Conservation (phyloP, 352 stramenopile genomes). For the Globisporangium echinulatum region DNA sequence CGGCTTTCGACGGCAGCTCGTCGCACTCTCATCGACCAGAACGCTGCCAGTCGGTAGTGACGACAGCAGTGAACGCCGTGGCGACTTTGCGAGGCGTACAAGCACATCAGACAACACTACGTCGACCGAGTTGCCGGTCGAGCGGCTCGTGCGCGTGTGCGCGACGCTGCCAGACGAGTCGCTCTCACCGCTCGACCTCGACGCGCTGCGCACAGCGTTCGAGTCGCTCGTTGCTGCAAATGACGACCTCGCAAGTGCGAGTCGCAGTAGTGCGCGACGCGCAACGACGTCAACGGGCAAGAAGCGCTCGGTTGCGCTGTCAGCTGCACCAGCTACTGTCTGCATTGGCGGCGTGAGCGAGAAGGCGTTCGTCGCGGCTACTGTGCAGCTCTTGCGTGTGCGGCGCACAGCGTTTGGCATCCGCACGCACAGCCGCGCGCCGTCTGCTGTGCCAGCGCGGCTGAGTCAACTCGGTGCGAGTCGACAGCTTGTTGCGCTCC, state of each 20-base stretch:
- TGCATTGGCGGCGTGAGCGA: slow-evolving; percentile 42
- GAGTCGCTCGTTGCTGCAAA: slow-evolving; percentile 28
- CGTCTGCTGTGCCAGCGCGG: slow-evolving; percentile 3
- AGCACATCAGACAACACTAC: neutral
- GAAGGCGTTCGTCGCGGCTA: slow-evolving; percentile 56
- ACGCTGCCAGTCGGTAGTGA: neutral
- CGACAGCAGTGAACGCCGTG: neutral
- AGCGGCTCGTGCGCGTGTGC: slow-evolving; percentile 31
- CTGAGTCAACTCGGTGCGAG: neutral
- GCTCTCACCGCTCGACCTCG: slow-evolving; percentile 31
- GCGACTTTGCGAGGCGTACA: neutral
- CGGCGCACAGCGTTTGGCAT: slow-evolving; percentile 36
- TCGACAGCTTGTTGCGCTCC: neutral
- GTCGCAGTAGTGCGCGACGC: neutral
- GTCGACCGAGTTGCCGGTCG: slow-evolving; percentile 19
- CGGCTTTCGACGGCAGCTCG: slow-evolving; percentile 34
- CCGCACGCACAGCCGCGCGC: slow-evolving; percentile 39
- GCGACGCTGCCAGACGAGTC: slow-evolving; percentile 26
- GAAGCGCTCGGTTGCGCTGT: slow-evolving; percentile 3
- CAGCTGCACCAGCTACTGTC: slow-evolving; percentile 3
- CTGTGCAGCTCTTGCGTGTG: slow-evolving; percentile 37
- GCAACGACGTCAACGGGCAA: slow-evolving; percentile 4
- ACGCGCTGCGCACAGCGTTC: slow-evolving; percentile 36
- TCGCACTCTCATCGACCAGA: slow-evolving; percentile 23
- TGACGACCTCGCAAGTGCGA: slow-evolving; percentile 11